Base-by-base conservation (phyloP, 2,329 filamentous ascomycete genomes). In the Fusarium coicis region DNA sequence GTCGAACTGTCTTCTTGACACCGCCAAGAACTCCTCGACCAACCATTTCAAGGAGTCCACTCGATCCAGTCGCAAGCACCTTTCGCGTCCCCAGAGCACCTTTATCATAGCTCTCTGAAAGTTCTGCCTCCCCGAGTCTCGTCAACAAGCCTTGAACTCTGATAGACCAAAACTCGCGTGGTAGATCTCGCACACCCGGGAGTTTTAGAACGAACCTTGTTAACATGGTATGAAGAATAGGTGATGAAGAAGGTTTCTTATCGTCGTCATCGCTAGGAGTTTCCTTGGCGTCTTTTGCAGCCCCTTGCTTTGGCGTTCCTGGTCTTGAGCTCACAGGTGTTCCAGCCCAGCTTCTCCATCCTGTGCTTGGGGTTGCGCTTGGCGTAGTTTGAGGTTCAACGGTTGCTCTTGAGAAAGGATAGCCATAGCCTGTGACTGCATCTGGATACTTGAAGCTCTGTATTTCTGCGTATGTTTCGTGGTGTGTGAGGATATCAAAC, bases 51-150 rank as follows among this genome's bases (percentile, higher is more conserved):
- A 93, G 85, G 63, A 95, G 81, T 11, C 90, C 89, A 40, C 92
- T 92, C 15, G 91, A 87, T 0, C 91, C 93, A 11, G 93, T 94
- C 1, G 93, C 89, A 54, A 96, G 82, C 26, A 92, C 93, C 83
- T 94, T 95, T 57, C 93, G 86, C 66, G 91, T 90, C 2, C 93
- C 93, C 73, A 96, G 82, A 1, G 90, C 86, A 19, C 92, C 93
- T 81, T 94, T 94, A 80, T 96, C 93, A 77, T 95, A 96, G 79
- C 92, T 94, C 80, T 96, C 93, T 3, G 92, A 94, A 37, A 96
- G 84, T 56, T 93, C 90, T 4, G 90, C 92, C 37, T 90, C 87
- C 14, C 87, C 90, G 60, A 96, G 83, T 76, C 89, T 86, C 74
- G 84, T 82, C 74, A 93, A 84, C 21, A 94, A 80, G 4, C 86